A percentile compares a stretch with the other conserved stretches of the same genome.
Evolutionary conservation across 2,329 filamentous ascomycete genomes (phyloP).

Genomic region (Acrocalymma vagum): DNA sequence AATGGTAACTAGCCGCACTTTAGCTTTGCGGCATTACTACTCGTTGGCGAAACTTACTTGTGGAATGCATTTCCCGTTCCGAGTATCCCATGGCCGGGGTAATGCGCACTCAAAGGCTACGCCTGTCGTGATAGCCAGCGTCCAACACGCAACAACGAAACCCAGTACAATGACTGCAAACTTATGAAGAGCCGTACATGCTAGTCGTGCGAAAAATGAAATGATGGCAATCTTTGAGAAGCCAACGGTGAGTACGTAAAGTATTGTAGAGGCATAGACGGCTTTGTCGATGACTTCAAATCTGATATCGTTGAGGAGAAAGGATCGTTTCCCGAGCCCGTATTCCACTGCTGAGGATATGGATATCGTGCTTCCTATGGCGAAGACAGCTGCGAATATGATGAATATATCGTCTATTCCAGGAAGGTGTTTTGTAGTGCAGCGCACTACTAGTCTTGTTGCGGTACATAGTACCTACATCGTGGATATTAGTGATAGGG

Average conservation of each 20-base stretch:
- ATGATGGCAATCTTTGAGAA: slow-evolving; percentile 34
- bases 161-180: slow-evolving; percentile 17
- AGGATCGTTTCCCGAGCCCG: slow-evolving; percentile 25
- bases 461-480: slow-evolving; percentile 26
- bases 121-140: slow-evolving; percentile 22
- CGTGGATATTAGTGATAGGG: neutral
- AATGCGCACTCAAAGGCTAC: slow-evolving; percentile 34
- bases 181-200: slow-evolving; percentile 21
- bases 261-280: slow-evolving; percentile 30
- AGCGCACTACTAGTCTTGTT: slow-evolving; percentile 24
- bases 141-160: slow-evolving; percentile 25
- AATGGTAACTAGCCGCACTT: slow-evolving; percentile 21
- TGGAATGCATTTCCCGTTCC: slow-evolving; percentile 30
- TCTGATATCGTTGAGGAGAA: slow-evolving; percentile 13
- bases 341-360: slow-evolving; percentile 29
- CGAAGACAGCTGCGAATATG: slow-evolving; percentile 25
- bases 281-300: slow-evolving; percentile 24
- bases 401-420: slow-evolving; percentile 29
- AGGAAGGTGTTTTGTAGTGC: slow-evolving; percentile 19
- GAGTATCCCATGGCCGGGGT: slow-evolving; percentile 33
- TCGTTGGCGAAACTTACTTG: slow-evolving; percentile 17
- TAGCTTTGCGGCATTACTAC: neutral
- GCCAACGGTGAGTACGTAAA: slow-evolving; percentile 28
- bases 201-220: slow-evolving; percentile 26
- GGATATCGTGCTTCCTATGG: slow-evolving; percentile 30